These are phyloP conservation scores for Rhytidiadelphus loreus DNA, from an alignment of 225 moss, liverwort and hornwort species.

Conservation along the genomic window DNA sequence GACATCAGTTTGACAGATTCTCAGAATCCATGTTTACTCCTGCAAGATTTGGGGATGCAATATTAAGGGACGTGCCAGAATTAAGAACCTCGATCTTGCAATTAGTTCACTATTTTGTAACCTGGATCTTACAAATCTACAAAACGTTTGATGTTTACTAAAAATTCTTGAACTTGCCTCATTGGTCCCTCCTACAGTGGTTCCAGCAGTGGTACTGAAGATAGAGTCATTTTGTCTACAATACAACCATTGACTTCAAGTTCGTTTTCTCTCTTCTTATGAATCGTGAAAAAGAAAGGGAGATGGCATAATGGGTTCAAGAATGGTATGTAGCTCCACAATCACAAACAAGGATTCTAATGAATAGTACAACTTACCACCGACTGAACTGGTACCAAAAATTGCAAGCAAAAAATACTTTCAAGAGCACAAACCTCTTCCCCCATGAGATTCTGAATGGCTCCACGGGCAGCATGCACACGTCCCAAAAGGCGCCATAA, in stretches of 20 bases:
- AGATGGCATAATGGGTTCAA: not conserved
- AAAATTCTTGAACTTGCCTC: not conserved
- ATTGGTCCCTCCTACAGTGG: not conserved
- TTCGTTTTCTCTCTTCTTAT: not conserved
- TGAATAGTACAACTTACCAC: not conserved
- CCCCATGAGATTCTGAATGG: constrained; percentile 74
- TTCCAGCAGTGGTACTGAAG: not conserved
- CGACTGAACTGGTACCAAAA: not conserved
- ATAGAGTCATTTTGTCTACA: not conserved
- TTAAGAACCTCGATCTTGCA: not conserved
- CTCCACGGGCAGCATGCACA: constrained; percentile 85
- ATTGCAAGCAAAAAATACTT: not conserved
- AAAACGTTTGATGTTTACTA: not conserved
- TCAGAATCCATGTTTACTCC: not conserved
- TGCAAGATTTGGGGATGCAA: not conserved
- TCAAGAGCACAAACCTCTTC: constrained; percentile 49
- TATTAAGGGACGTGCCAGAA: not conserved
- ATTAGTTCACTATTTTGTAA: not conserved
- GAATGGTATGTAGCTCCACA: not conserved
- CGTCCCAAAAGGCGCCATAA: constrained; percentile 91
- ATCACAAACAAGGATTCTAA: not conserved
- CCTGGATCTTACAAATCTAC: not conserved
- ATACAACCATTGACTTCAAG: not conserved
- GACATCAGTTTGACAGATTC: not conserved
- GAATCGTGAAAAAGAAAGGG: not conserved